A percentile compares a stretch with the other conserved stretches of the same genome.
Evolutionary conservation across 2,329 filamentous ascomycete species (phyloP).

Genomic region (Aaosphaeria arxii): DNA sequence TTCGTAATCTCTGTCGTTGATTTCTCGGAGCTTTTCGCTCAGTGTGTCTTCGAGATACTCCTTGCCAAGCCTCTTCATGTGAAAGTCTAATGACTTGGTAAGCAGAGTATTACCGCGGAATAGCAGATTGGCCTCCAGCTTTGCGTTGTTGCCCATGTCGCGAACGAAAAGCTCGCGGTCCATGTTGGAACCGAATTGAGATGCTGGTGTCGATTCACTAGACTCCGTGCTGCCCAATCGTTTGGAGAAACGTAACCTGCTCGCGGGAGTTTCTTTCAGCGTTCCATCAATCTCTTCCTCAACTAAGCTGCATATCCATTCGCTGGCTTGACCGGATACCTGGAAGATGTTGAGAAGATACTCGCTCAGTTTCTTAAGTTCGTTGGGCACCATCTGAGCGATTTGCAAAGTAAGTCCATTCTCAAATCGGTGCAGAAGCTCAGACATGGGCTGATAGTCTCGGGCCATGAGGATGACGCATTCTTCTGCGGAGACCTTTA

Average conservation of each 20-base stretch:
- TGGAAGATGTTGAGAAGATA: constrained; percentile 93
- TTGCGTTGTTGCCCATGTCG: constrained; percentile 74
- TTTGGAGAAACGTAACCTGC: constrained; percentile 64
- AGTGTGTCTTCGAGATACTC: constrained; percentile 89
- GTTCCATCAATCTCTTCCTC: constrained; percentile 97
- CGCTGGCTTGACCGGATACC: constrained; percentile 75
- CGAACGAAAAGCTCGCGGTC: constrained; percentile 71
- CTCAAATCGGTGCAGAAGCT: constrained; percentile 80
- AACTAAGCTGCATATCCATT: constrained; percentile 86
- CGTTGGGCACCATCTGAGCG: constrained; percentile 71
- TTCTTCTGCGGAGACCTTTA: constrained; percentile 82
- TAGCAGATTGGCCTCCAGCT: constrained; percentile 87
- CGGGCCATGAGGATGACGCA: constrained; percentile 81
- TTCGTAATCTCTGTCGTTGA: constrained; percentile 85
- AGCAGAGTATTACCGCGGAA: constrained; percentile 94
- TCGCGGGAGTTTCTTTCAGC: constrained; percentile 74
- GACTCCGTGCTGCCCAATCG: constrained; percentile 70
- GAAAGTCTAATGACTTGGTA: constrained; percentile 88
- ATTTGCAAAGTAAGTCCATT: constrained; percentile 83
- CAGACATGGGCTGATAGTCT: constrained; percentile 80
- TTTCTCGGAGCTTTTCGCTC: constrained; percentile 80
- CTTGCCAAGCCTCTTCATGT: constrained; percentile 91
- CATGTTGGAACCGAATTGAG: constrained; percentile 38
- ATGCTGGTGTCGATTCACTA: constrained; percentile 39
- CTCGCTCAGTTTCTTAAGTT: constrained; percentile 78